Base-by-base conservation (phyloP, 2,329 filamentous ascomycete genomes). In the Teratosphaeriaceae sp. region DNA sequence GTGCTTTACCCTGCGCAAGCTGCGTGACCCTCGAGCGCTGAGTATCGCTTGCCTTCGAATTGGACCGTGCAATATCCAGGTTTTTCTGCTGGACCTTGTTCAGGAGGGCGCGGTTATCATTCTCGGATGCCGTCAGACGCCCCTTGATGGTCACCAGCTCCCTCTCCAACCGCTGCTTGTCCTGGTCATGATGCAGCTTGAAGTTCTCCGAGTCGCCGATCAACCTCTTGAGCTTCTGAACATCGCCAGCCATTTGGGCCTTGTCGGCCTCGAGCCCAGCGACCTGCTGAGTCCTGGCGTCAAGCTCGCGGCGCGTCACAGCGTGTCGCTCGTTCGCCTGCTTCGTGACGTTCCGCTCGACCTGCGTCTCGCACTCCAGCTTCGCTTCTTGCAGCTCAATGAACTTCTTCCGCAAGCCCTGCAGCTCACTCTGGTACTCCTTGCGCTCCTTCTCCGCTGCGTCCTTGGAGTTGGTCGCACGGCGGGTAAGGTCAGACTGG, bases 1-100 rank as follows among this genome's bases (percentile, higher is more conserved):
- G 87, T 1, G 76, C 65, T 67, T 95, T 97, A 58, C 96, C 90
- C 13, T 82, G 78, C 50, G 90, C 88, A 21, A 96, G 70, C 45
- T 82, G 80, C 29, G 78, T 65, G 37, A 96, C 72, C 52, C 92
- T 85, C 2, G 82, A 76, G 27, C 89, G 82, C 36, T 88, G 86
- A 23, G 81, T 85, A 54, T 97, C 90, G 48, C 79, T 88, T 22
- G 85, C 90, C 46, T 84, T 83, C 4, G 89, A 94, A 47, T 80
- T 87, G 0, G 90, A 92, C 35, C 92, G 80, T 30, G 90, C 90
- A 63, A 98, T 94, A 60, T 98, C 90, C 5, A 98, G 76, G 22
- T 94, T 92, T 71, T 97, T 97, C 59, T 97, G 90, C 58, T 97
- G 90, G 15, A 98, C 75, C 66, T 97, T 97, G 69, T 96, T 97